Evolutionary conservation across 176 grass and related monocot species (phyloP).

Genomic region (Poa annua): DNA sequence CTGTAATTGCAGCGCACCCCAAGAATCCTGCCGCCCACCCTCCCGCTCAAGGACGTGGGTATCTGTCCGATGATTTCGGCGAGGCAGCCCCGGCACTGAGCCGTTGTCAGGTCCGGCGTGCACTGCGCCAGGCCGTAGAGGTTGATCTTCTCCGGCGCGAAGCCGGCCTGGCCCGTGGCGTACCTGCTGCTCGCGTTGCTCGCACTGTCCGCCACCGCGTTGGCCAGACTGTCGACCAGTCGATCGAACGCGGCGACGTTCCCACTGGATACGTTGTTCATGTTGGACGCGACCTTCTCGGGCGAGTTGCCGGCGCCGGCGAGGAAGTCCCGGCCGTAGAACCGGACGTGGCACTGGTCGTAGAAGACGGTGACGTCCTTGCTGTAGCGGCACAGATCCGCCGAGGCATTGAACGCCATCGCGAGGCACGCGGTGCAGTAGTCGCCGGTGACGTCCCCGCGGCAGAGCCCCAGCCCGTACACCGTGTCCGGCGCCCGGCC

Average conservation of each 20-base stretch:
- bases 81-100: conserved; percentile 47
- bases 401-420: background rate
- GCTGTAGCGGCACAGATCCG: background rate
- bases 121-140: conserved; percentile 51
- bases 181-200: conserved; percentile 25
- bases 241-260: conserved; percentile 26
- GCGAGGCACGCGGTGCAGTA: conserved; percentile 39
- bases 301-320: conserved; percentile 35
- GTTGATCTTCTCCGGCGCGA: conserved; percentile 22
- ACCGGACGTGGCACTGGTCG: conserved; percentile 59
- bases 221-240: conserved; percentile 29
- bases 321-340: conserved; percentile 44
- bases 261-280: conserved; percentile 44
- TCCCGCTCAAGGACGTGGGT: background rate
- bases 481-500: conserved; percentile 27
- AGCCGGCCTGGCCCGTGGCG: conserved; percentile 47
- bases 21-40: conserved; percentile 48
- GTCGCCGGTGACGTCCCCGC: conserved; percentile 34
- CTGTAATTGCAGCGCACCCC: conserved; percentile 57
- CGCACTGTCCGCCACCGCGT: conserved; percentile 28
- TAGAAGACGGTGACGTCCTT: conserved; percentile 46
- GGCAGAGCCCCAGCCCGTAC: conserved; percentile 59
- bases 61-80: conserved; percentile 26
- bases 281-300: conserved; percentile 1
- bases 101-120: conserved; percentile 47